Base-by-base conservation (phyloP, 2,329 filamentous ascomycete genomes). In the Verticillium isaacii region DNA sequence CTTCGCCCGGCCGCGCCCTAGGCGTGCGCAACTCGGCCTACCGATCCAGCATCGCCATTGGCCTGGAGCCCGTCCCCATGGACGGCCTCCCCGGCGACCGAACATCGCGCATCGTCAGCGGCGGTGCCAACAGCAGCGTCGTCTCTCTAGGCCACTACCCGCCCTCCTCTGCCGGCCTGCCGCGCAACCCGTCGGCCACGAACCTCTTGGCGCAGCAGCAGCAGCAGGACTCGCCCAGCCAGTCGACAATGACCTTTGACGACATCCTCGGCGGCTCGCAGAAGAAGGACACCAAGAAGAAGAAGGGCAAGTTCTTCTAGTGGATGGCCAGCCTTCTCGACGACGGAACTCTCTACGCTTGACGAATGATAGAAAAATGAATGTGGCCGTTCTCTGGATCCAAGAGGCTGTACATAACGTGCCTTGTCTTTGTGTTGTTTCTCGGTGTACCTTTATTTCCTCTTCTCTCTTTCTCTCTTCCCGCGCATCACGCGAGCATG, bases 221-320 rank as follows among this genome's bases (percentile, higher is more conserved):
- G 63, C 14, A 65, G 58, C 58, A 59, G 52, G 63, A 62, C 32
- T 64, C 67, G 9, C 61, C 69, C 9, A 66, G 65, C 2, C 70
- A 66, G 25, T 68, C 73, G 12, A 74, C 77, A 3, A 73, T 75
- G 32, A 82, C 80, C 0, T 82, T 82, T 68, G 80, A 82, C 64
- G 80, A 82, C 57, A 82, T 82, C 39, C 69, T 82, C 29, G 71
- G 70, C 34, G 63, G 68, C n/a, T 67, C 66, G 12, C 66, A 74
- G 52, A 66, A 68, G 64, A 74, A 73, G 64, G 29, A 29, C 29
- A 60, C 68, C 32, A 59, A 60, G 37, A 62, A 68, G 39, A 77
- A 78, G 73, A 78, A 77, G 72, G 71, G 72, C 57, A 71, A 76
- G 57, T 79, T 77, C 65, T 78, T 77, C 64, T 78, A 67, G 29